Base-by-base conservation (phyloP, 2,329 filamentous ascomycete species). In the Chaetomiaceae sp. region DNA sequence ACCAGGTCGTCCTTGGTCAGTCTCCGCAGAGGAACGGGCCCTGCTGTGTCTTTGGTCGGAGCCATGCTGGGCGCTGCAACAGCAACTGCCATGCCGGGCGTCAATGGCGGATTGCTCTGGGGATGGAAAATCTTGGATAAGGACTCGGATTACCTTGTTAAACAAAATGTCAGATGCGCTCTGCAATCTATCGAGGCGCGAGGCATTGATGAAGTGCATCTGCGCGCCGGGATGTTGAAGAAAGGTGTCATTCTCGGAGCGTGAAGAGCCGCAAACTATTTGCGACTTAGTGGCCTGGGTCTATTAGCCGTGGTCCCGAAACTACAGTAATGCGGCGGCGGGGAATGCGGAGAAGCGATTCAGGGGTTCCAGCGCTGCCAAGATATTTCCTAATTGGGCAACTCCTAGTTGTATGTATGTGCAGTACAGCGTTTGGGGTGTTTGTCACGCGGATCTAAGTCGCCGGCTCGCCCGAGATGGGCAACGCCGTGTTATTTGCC, bases 221-320 rank as follows among this genome's bases (percentile, higher is more conserved):
- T n/a, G 11, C 30, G 43, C 29, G 29, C 33, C 27, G 42, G 41
- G 30, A 30, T 34, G 14, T 59, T 57, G 10, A 47, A 54, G 51
- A 57, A 57, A 64, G 58, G 61, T 65, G 63, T 59, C 63, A 62
- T 64, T 58, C 60, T 65, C 63, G 63, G 63, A 65, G 50, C 50
- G 27, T 41, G 46, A 57, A 38, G 55, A 64, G 60, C 63, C 63
- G 63, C 59, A 60, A 56, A 51, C 60, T 58, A 42, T 44, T 58
- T 62, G 48, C 23, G 59, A 60, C 53, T 54, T 61, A 62, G 61
- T 47, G 55, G 50, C 41, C 34, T 55, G 46, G 51, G 23, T 43
- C 45, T 50, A 53, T 56, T 62, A 62, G 49, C 60, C 60, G 60
- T 52, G 20, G 16, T 58, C 51, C 56, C 56, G 54, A 43, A 47